phyloP scores from a whole-genome alignment of 352 stramenopile species.

The Pythium periplocum region DNA sequence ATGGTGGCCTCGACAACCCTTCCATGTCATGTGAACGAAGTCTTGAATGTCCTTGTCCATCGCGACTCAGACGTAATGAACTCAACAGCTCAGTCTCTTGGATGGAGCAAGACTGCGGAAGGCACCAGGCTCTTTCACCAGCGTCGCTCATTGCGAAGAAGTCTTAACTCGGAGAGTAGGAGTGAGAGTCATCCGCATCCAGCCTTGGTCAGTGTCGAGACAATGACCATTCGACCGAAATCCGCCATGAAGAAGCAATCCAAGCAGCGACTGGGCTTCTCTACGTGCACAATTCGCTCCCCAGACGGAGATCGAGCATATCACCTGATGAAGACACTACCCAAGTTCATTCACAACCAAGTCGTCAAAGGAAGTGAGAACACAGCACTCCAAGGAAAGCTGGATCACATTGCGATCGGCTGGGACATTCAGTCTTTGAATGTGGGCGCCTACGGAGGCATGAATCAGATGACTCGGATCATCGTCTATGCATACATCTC shows the following conservation, averaged over 20 bases:
- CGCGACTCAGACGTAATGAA: no score
- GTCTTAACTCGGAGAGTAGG: no score
- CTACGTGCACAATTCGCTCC: constrained; percentile 41
- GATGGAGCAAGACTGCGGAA: no score
- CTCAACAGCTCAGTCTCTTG: no score
- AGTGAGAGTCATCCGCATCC: no score
- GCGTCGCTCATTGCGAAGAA: no score
- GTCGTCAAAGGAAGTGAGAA: constrained; percentile 40
- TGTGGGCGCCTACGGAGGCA: constrained; percentile 20
- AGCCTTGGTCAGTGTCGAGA: constrained; percentile 11
- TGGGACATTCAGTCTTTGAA: constrained; percentile 41
- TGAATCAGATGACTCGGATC: constrained; percentile 36
- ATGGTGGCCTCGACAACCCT: not conserved
- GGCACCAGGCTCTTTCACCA: no score
- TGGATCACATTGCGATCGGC: constrained; percentile 55
- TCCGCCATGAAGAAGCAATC: constrained; percentile 10
- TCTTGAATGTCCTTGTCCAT: not conserved
- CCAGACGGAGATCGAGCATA: constrained; percentile 31
- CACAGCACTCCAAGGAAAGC: constrained; percentile 35
- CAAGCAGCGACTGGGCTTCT: constrained; percentile 39
- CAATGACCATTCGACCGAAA: constrained; percentile 17
- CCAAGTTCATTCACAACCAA: constrained; percentile 48
- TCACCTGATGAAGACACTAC: constrained; percentile 63
- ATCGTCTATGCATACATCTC: constrained; percentile 56
- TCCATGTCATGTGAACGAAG: not conserved